Evolutionary conservation across 2,329 filamentous ascomycete species (phyloP), one percentile per base, ranked within the genome.

Genomic region (Elsinoe arachidis): DNA sequence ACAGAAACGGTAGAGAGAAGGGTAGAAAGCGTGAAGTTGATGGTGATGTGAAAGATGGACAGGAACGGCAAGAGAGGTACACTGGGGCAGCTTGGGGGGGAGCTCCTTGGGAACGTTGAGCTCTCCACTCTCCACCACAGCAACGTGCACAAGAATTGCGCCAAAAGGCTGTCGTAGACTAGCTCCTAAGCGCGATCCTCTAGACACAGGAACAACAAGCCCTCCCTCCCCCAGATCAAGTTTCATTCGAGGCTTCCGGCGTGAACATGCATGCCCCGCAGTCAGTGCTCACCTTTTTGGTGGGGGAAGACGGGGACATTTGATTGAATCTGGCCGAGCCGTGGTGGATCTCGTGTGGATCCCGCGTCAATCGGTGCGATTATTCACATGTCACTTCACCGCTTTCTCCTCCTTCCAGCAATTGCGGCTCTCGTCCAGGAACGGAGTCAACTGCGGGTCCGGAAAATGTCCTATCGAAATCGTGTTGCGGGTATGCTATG

Each of bases 371-470:
- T 49, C 44, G 44, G 23, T n/a, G 23, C 26, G 44, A 51, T 51
- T 34, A 51, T 51, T 34, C 46, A 35, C 46, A 51, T 53, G 49
- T 53, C 49, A 53, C 49, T 53, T 53, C 49, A 53, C 49, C 49
- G 49, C 49, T 39, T 30, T 30, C 26, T 30, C 26, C 26, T 30
- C 26, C 26, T 30, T 30, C 26, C 26, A 30, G 38, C 49, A 39
- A 53, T 7, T 39, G 49, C 49, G 35, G 49, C 33, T 39, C 49
- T 23, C 9, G 19, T 26, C 49, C 34, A 53, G 49, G 34, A 39
- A 53, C 49, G 35, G 46, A 51, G 12, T 35, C 10, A 15, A 51
- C 14, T 7, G 26, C 46, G 26, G 46, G 46, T 51, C 26, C 11
- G 21, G 46, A 14, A n/a, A 33, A 34, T 17, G 46, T 30, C 17